Evolutionary conservation across 2,329 filamentous ascomycete species (phyloP), one percentile per base, ranked within the genome.

Genomic region (Camptophora hylomeconis): DNA sequence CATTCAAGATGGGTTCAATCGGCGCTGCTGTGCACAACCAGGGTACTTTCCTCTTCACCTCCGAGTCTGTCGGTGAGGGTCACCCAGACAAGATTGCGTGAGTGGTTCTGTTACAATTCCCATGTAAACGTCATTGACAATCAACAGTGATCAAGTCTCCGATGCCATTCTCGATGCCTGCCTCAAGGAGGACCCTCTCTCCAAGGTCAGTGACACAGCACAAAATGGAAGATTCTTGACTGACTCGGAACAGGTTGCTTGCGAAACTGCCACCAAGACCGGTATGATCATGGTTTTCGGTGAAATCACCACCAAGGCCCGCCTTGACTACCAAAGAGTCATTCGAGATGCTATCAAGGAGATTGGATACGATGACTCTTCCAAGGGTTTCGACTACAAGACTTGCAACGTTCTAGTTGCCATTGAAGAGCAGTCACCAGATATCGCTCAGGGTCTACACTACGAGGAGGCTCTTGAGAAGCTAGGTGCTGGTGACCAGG

Each of bases 311-410:
- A 95, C 89, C 67, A 89, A 92, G 69, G 77, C 87, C 62, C 71
- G 67, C 47, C 68, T 95, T 49, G 89, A 98, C 72, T 98, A 94
- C 79, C 89, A 98, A 64, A 92, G 86, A 70, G 71, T 94, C 51
- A 83, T 98, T 60, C 87, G 89, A 60, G 63, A 76, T 43, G 75
- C 86, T 57, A 84, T 98, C 74, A 87, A 93, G 75, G 87, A 92
- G 57, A 98, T 98, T 55, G 89, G 89, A 51, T 98, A 95, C 65
- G 89, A 98, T 65, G 74, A 80, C 63, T 95, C 89, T 32, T 69
- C 72, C 51, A 98, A 98, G 77, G 89, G 89, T 41, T 98, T 98
- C 65, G 89, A 98, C 69, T 93, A 94, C 83, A 95, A 95, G 79
- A 98, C 89, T 48, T 87, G 80, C 70, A 95, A 94, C 69, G 74